Conservation (phyloP, 225 moss, liverwort and hornwort species). For the Rhytidiadelphus loreus region DNA sequence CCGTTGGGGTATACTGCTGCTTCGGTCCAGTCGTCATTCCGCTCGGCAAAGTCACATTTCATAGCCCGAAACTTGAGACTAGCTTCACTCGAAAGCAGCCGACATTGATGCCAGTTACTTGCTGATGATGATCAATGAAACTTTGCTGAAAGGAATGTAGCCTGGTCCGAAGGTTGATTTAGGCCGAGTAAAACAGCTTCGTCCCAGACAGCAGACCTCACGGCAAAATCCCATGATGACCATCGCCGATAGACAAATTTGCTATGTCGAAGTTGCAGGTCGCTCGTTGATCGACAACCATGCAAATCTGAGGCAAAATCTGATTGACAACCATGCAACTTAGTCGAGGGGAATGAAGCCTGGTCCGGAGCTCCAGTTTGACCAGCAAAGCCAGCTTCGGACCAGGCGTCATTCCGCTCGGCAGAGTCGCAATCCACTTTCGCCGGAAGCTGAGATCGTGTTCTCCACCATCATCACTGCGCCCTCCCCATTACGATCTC, state of each 20-base stretch:
- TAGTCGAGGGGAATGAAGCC: conserved; percentile 24
- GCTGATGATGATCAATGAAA: not conserved
- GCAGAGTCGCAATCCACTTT: not conserved
- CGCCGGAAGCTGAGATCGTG: not conserved
- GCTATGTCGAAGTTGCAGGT: not conserved
- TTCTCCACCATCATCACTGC: not conserved
- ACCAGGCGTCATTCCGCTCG: conserved; percentile 17
- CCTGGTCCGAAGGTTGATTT: not conserved
- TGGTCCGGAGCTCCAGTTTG: conserved; percentile 17
- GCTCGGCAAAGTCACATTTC: not conserved
- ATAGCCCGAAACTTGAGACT: too few species aligned
- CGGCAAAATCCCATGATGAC: not conserved
- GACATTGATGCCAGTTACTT: too few species aligned
- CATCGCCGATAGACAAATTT: not conserved
- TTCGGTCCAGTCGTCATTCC: conserved; percentile 30
- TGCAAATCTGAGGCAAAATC: too few species aligned
- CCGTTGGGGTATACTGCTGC: not conserved
- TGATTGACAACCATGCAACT: not conserved
- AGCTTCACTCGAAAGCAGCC: too few species aligned
- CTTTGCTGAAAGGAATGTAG: not conserved
- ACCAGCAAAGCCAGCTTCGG: not conserved
- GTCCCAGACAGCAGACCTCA: not conserved
- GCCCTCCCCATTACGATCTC: too few species aligned
- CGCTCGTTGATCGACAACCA: too few species aligned
- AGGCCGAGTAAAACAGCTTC: not conserved